phyloP scores from a whole-genome alignment of 2,329 filamentous ascomycete genomes.

The Rugonectria rugulosa region DNA sequence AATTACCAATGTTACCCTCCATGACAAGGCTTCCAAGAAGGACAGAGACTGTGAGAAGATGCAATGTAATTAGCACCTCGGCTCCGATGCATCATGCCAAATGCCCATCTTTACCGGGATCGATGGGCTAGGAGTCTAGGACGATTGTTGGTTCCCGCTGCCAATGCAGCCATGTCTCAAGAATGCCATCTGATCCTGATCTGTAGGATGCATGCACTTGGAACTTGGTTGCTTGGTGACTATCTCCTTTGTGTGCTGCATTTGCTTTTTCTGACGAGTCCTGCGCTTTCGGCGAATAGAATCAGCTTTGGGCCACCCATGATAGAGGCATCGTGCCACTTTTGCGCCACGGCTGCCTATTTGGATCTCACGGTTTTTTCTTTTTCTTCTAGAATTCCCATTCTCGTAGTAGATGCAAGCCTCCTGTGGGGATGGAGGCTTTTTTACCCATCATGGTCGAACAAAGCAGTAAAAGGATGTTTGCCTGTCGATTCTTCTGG shows the following conservation, averaged over 20 bases:
- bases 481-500: not conserved
- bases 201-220: not conserved
- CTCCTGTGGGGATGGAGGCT: conserved; percentile 1
- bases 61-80: conserved; percentile 7
- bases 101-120: not conserved
- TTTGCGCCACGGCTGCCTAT: not conserved
- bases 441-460: not conserved
- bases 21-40: not conserved
- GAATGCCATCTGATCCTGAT: conserved; percentile 8
- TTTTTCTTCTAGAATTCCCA: not conserved
- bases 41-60: too few species aligned
- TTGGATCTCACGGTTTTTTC: not conserved
- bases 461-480: conserved; percentile 5
- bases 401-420: not conserved
- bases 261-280: conserved; percentile 16
- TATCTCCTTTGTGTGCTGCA: too few species aligned
- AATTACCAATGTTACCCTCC: conserved; percentile 19
- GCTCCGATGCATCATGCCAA: conserved; percentile 4
- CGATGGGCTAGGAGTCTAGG: conserved; percentile 9
- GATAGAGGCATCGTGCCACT: not conserved
- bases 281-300: not conserved
- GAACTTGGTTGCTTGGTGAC: too few species aligned
- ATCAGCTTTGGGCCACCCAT: not conserved
- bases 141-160: conserved; percentile 14
- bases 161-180: conserved; percentile 13